Conservation (phyloP, 208 protist species). For the Trypanosomatidae sp. region DNA sequence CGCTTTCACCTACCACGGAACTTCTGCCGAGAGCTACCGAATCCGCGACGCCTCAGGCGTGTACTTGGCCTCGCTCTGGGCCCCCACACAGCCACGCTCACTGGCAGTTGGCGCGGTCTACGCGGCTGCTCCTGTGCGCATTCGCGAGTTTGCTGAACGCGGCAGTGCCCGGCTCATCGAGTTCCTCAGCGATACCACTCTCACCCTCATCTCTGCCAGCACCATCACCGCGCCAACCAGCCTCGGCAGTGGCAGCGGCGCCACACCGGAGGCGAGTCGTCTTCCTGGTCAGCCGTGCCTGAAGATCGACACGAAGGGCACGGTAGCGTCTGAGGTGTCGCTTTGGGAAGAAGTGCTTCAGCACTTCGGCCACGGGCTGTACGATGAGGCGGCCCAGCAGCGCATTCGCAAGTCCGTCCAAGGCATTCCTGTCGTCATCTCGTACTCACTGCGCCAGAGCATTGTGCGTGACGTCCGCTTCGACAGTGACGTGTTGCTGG, state of each 20-base stretch:
- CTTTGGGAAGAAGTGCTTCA: constrained; percentile 86
- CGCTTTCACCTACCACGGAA: constrained; percentile 60
- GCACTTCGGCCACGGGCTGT: constrained; percentile 82
- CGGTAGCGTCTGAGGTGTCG: constrained; percentile 74
- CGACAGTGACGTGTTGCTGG: constrained; percentile 17
- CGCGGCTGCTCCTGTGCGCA: constrained; percentile 42
- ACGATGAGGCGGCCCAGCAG: constrained; percentile 56
- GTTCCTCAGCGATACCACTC: constrained; percentile 21
- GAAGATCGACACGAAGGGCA: constrained; percentile 88
- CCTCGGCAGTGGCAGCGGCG: neutral
- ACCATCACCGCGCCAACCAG: neutral
- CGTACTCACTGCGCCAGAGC: constrained; percentile 71
- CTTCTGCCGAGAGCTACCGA: constrained; percentile 76
- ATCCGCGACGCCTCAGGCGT: constrained; percentile 75
- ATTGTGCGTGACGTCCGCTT: constrained; percentile 72
- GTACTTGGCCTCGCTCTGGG: constrained; percentile 69
- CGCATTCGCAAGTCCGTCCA: constrained; percentile 67
- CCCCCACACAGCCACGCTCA: constrained; percentile 16
- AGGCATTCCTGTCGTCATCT: constrained; percentile 69
- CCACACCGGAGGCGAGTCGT: neutral
- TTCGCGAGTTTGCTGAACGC: constrained; percentile 60
- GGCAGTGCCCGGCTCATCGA: constrained; percentile 71
- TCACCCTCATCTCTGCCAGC: constrained; percentile 6
- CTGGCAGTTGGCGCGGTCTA: constrained; percentile 53
- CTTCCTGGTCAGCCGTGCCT: constrained; percentile 50